Evolutionary conservation across 2,329 filamentous ascomycete species (phyloP).

Genomic region (Scytalidium lignicola): DNA sequence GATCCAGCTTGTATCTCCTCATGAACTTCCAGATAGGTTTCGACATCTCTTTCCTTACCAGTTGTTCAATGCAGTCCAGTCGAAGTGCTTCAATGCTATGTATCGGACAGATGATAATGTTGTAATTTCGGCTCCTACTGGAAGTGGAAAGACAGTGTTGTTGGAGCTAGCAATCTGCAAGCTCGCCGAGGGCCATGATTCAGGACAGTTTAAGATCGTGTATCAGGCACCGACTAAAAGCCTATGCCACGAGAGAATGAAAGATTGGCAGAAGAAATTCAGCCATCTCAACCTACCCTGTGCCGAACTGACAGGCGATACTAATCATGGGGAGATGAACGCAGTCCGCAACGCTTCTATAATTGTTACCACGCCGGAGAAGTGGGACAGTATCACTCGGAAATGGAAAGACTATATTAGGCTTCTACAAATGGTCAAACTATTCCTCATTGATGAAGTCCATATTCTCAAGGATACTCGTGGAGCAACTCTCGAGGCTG

Average conservation of each 20-base stretch:
- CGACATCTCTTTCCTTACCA: constrained; percentile 66
- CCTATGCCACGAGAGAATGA: constrained; percentile 69
- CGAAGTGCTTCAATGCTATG: constrained; percentile 65
- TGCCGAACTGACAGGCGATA: constrained; percentile 79
- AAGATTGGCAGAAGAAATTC: constrained; percentile 77
- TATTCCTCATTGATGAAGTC: constrained; percentile 84
- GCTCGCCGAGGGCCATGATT: constrained; percentile 51
- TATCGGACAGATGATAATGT: constrained; percentile 70
- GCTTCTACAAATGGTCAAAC: constrained; percentile 67
- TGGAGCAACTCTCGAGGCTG: constrained; percentile 75
- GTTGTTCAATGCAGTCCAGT: constrained; percentile 78
- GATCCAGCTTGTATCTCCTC: constrained; percentile 53
- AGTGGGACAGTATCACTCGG: constrained; percentile 85
- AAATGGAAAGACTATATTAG: constrained; percentile 79
- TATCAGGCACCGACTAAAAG: constrained; percentile 85
- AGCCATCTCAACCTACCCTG: constrained; percentile 60
- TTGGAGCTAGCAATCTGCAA: constrained; percentile 79
- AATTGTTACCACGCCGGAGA: constrained; percentile 84
- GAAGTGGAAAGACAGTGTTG: constrained; percentile 78
- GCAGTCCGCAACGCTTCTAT: constrained; percentile 71
- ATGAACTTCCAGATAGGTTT: constrained; percentile 63
- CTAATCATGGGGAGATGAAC: constrained; percentile 59
- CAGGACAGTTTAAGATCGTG: constrained; percentile 68
- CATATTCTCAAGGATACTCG: constrained; percentile 78
- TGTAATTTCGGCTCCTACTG: constrained; percentile 75